Conservation (phyloP, 352 stramenopile genomes). For the Globisporangium uncinulatum region DNA sequence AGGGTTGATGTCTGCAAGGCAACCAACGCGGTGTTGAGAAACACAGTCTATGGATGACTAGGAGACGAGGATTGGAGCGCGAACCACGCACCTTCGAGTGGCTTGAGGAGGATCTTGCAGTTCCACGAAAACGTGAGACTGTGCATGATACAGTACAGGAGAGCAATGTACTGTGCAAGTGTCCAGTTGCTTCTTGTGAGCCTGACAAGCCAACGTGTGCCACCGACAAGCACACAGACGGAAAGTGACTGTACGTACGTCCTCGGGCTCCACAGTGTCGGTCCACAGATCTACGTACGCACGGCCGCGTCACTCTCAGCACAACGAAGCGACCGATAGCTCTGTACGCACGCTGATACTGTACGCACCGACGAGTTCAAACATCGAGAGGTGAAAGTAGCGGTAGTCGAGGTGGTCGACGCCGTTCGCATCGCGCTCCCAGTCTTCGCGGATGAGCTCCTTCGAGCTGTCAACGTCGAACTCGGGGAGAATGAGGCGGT, state of each 20-base stretch:
- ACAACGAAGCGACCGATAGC: not conserved
- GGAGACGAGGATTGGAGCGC: too few species aligned
- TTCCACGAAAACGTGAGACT: constrained; percentile 51
- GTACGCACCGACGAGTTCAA: constrained; percentile 65
- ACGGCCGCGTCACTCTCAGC: not conserved
- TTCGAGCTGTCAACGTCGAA: constrained; percentile 64
- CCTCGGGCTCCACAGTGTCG: constrained; percentile 52
- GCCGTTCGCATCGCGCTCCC: constrained; percentile 47
- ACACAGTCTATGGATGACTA: too few species aligned
- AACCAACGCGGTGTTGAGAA: not conserved
- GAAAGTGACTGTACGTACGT: constrained; percentile 30
- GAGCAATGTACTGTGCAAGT: constrained; percentile 52
- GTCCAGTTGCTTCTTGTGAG: too few species aligned
- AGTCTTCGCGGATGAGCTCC: constrained; percentile 63
- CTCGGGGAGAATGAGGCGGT: constrained; percentile 70
- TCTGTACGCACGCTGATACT: not conserved
- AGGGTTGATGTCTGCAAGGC: constrained; percentile 38
- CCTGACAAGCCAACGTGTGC: too few species aligned
- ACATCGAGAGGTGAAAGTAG: constrained; percentile 81
- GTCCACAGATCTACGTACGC: constrained; percentile 49
- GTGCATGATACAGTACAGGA: constrained; percentile 75
- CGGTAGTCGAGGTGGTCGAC: constrained; percentile 52
- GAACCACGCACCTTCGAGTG: constrained; percentile 30
- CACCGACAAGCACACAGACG: not conserved
- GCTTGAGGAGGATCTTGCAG: constrained; percentile 38